Conservation (phyloP, 352 stramenopile genomes). For the Phytophthora aleatoria region DNA sequence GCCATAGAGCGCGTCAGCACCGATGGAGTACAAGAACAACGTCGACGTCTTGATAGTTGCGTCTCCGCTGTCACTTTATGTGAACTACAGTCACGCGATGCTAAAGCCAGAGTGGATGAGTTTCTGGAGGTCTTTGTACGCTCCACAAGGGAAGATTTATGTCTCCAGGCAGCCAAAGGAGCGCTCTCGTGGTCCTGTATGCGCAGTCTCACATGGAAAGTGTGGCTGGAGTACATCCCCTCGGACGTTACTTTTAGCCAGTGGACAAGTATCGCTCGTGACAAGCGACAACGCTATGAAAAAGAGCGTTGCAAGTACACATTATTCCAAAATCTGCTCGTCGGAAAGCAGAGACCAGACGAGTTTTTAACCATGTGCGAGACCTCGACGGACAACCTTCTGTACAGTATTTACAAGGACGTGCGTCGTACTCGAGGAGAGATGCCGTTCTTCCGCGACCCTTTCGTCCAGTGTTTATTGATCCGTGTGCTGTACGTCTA, state of each 20-base stretch:
- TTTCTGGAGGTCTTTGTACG: constrained; percentile 78
- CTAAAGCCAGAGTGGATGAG: constrained; percentile 58
- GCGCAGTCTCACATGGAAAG: constrained; percentile 70
- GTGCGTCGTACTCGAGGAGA: constrained; percentile 64
- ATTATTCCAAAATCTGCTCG: constrained; percentile 40
- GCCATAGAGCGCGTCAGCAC: constrained; percentile 54
- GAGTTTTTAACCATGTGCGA: constrained; percentile 67
- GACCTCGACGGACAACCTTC: constrained; percentile 46
- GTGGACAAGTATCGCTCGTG: constrained; percentile 40
- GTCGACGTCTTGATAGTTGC: constrained; percentile 50
- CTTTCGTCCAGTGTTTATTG: constrained; percentile 54
- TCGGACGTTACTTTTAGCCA: constrained; percentile 46
- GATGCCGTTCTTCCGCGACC: constrained; percentile 65
- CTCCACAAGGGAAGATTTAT: constrained; percentile 52
- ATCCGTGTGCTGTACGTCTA: constrained; percentile 78
- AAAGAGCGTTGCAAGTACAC: constrained; percentile 31
- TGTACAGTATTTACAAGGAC: constrained; percentile 80
- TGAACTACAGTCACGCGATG: constrained; percentile 67
- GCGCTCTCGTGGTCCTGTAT: constrained; percentile 76
- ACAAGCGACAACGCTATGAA: constrained; percentile 58
- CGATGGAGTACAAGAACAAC: constrained; percentile 9
- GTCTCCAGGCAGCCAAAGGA: constrained; percentile 60
- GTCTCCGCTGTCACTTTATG: constrained; percentile 49
- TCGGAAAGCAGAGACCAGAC: constrained; percentile 33
- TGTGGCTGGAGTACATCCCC: constrained; percentile 71